phyloP scores from a whole-genome alignment of 108 stramenopile genomes.

The Skeletonema menzelii region DNA sequence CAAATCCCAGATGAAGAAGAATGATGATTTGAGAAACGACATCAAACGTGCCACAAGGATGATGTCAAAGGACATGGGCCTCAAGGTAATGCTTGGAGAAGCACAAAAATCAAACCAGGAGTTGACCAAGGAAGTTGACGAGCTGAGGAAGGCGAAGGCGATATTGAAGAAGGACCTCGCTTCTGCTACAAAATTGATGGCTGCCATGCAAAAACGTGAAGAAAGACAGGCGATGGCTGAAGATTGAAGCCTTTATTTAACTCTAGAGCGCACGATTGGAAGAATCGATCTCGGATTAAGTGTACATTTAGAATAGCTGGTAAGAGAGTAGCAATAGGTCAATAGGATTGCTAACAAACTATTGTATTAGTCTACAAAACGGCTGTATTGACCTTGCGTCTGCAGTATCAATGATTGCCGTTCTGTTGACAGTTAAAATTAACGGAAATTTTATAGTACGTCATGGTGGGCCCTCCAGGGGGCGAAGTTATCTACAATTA shows the following conservation, averaged over 20 bases:
- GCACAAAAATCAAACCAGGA: conserved; percentile 11
- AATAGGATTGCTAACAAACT: too few relatives aligned
- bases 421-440: too few relatives aligned
- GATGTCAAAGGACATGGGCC: conserved; percentile 6
- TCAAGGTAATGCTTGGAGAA: neutral
- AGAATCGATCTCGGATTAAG: too few relatives aligned
- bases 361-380: too few relatives aligned
- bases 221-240: conserved; percentile 14
- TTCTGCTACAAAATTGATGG: neutral
- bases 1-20: conserved; percentile 31
- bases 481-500: too few relatives aligned
- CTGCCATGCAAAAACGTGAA: conserved; percentile 38
- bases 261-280: too few relatives aligned
- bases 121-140: conserved; percentile 8
- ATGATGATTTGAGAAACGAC: conserved; percentile 14
- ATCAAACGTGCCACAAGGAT: neutral
- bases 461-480: too few relatives aligned
- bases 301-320: too few relatives aligned
- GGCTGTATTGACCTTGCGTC: neutral
- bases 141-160: conserved; percentile 3
- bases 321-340: too few relatives aligned
- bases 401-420: neutral
- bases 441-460: too few relatives aligned
- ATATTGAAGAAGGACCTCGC: neutral
- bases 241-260: neutral